Evolutionary conservation across 129 eudicot genomes (phyloP).

Genomic region (Deinandra increscens): DNA sequence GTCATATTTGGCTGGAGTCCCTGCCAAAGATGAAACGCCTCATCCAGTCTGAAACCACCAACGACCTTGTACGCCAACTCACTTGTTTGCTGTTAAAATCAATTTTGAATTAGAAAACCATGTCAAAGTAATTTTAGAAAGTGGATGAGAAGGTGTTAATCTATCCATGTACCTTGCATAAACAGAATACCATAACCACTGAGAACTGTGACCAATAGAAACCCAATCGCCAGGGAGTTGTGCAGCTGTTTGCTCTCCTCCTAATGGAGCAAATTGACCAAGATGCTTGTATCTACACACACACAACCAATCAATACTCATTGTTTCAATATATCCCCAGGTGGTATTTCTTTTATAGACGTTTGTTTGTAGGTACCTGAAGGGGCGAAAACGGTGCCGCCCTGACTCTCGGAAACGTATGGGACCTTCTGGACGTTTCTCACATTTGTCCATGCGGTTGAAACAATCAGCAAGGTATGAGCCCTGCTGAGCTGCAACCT

Average conservation of each 20-base stretch:
- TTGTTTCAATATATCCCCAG: background rate
- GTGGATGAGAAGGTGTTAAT: background rate
- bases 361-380: constrained; percentile 71
- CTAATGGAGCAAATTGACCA: constrained; percentile 85
- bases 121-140: too few species aligned
- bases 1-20: constrained; percentile 71
- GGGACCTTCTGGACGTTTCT: constrained; percentile 85
- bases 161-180: constrained; percentile 71
- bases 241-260: constrained; percentile 86
- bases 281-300: constrained; percentile 66
- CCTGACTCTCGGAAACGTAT: constrained; percentile 74
- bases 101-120: too few species aligned
- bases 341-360: background rate
- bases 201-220: constrained; percentile 78
- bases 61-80: constrained; percentile 94
- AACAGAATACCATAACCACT: constrained; percentile 93
- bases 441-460: constrained; percentile 86
- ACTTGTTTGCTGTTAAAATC: constrained; percentile 86
- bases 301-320: background rate
- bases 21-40: constrained; percentile 83
- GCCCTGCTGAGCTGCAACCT: constrained; percentile 97
- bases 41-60: constrained; percentile 89
- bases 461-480: constrained; percentile 82
- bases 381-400: constrained; percentile 79
- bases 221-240: constrained; percentile 97